Conservation (phyloP, 1,284 basidiomycete species). For the Phlebopus sp. region DNA sequence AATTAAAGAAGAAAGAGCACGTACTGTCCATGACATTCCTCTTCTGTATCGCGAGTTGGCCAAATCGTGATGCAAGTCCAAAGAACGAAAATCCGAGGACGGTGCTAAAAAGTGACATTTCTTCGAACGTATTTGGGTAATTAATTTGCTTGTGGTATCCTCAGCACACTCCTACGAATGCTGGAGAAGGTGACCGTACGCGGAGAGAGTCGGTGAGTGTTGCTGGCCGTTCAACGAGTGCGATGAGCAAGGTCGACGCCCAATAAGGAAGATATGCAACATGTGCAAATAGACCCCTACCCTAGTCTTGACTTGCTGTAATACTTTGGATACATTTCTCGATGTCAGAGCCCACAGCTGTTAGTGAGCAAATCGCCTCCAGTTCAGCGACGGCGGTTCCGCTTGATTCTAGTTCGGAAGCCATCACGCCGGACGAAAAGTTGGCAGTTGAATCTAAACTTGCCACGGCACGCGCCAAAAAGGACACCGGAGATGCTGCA, state of each 20-base stretch:
- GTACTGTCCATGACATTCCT: slow-evolving; percentile 65
- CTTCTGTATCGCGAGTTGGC: slow-evolving; percentile 79
- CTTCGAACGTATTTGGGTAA: not conserved
- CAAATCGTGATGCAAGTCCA: slow-evolving; percentile 74
- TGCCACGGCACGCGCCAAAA: slow-evolving; percentile 60
- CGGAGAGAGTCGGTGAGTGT: slow-evolving; percentile 15
- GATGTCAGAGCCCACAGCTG: no score
- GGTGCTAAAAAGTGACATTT: slow-evolving; percentile 70
- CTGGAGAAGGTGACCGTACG: not conserved
- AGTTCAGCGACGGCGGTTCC: slow-evolving; percentile 3
- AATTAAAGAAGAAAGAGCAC: slow-evolving; percentile 30
- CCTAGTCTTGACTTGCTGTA: not conserved
- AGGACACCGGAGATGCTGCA: slow-evolving; percentile 69
- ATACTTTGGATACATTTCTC: not conserved
- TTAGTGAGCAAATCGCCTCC: not conserved
- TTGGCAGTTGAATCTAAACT: slow-evolving; percentile 47
- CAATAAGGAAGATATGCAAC: slow-evolving; percentile 16
- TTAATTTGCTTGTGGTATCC: not conserved
- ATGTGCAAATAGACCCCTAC: slow-evolving; percentile 25
- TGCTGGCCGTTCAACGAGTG: not conserved
- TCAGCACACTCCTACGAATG: not conserved
- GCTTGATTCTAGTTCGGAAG: slow-evolving; percentile 24
- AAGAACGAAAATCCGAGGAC: slow-evolving; percentile 77
- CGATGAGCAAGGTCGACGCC: not conserved
- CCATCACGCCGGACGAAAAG: slow-evolving; percentile 22